Percentiles rank a stretch among this genome's conserved stretches.
Evolutionary conservation across 179 eudicot genomes (phyloP).

Genomic region (Beta macrorhiza): DNA sequence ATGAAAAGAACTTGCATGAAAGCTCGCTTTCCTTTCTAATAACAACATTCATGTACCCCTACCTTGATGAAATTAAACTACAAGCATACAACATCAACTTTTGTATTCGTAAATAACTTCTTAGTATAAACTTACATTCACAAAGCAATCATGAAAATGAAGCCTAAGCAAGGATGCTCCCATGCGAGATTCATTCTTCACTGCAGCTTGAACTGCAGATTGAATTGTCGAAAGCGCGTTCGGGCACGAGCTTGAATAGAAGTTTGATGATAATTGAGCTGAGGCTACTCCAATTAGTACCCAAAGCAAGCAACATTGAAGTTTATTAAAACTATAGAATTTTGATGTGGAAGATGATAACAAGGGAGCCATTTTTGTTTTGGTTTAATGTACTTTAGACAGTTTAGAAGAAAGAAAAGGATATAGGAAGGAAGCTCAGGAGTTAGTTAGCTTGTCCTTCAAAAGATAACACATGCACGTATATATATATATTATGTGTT

Average conservation of each 20-base stretch:
- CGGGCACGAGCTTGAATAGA: slow-evolving; percentile 42
- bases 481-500: no score
- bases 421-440: no score
- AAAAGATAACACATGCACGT: no score
- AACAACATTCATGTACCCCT: no score
- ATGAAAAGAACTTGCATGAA: no score
- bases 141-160: slow-evolving; percentile 64
- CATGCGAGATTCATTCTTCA: slow-evolving; percentile 48
- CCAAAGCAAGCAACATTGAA: slow-evolving; percentile 23
- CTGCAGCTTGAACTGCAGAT: slow-evolving; percentile 32
- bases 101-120: no score
- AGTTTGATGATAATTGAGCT: slow-evolving; percentile 28
- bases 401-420: no score
- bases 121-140: slow-evolving; percentile 37
- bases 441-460: no score
- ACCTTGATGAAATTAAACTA: no score
- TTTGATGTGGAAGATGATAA: neutral
- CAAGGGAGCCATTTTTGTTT: neutral
- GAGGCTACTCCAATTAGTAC: slow-evolving; percentile 19
- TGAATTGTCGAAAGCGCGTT: slow-evolving; percentile 37
- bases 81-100: no score
- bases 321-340: neutral
- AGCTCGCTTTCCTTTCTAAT: no score
- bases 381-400: neutral
- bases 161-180: slow-evolving; percentile 64